These are phyloP conservation scores for Podila horticola DNA, from an alignment of 192 early-diverging fungal genomes.

Conservation along the genomic window DNA sequence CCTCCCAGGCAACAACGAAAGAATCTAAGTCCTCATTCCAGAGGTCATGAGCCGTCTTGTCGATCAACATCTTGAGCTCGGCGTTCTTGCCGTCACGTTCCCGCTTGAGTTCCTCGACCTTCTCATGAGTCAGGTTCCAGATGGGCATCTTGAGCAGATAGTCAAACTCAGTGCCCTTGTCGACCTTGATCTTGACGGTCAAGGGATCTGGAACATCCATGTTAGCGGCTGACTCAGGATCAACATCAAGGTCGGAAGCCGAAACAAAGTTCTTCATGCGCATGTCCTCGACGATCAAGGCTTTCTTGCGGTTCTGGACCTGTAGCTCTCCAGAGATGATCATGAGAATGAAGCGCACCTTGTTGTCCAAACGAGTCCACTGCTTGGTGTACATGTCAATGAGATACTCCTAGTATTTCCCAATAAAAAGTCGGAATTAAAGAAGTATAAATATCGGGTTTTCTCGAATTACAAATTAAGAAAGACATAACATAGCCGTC, in stretches of 20 bases:
- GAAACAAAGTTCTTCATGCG: slow-evolving; percentile 71
- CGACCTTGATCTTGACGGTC: slow-evolving; percentile 26
- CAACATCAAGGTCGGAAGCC: slow-evolving; percentile 61
- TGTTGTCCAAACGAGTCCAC: slow-evolving; percentile 79
- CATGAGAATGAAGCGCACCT: slow-evolving; percentile 88
- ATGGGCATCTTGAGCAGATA: slow-evolving; percentile 93
- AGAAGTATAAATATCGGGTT: no score
- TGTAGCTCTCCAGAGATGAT: slow-evolving; percentile 86
- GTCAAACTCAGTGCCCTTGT: slow-evolving; percentile 70
- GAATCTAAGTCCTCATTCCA: slow-evolving; percentile 90
- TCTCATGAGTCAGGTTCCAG: slow-evolving; percentile 90
- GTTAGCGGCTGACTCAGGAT: slow-evolving; percentile 56
- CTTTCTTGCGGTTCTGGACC: slow-evolving; percentile 89
- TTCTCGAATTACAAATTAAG: slow-evolving; percentile 1
- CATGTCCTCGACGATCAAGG: slow-evolving; percentile 79
- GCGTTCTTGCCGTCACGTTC: slow-evolving; percentile 73
- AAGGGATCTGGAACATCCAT: slow-evolving; percentile 32
- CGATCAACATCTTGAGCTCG: slow-evolving; percentile 73
- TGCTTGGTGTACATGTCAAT: slow-evolving; percentile 72
- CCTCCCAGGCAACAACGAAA: slow-evolving; percentile 88
- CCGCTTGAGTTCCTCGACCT: slow-evolving; percentile 76
- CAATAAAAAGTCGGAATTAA: no score
- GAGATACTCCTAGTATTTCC: slow-evolving; percentile 60
- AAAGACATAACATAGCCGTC: not conserved
- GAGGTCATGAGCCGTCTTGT: slow-evolving; percentile 74